Evolutionary conservation across 164 flowering plant genomes (phyloP).

Genomic region (Annona cherimola): DNA sequence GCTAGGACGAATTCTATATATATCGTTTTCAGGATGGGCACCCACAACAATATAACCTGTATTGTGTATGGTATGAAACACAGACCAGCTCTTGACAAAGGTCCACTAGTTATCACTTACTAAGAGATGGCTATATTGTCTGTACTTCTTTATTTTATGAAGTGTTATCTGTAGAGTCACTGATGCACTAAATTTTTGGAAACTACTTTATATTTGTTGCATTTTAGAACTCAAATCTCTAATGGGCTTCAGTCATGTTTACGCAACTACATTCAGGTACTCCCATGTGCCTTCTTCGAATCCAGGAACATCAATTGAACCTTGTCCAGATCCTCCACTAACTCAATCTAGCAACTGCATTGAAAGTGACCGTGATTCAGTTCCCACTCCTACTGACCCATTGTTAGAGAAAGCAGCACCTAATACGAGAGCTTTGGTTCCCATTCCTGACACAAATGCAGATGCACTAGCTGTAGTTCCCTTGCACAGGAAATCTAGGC

Average conservation of each 20-base stretch:
- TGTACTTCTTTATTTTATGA: no score
- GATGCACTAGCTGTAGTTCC: slow-evolving; percentile 65
- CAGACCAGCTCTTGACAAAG: no score
- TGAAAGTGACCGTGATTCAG: slow-evolving; percentile 72
- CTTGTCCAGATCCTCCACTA: slow-evolving; percentile 29
- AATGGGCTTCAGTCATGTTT: neutral
- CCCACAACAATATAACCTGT: neutral
- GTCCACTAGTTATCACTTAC: no score
- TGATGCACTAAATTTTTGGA: neutral
- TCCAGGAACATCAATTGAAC: slow-evolving; percentile 30
- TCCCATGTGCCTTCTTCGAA: slow-evolving; percentile 18
- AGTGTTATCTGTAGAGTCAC: neutral
- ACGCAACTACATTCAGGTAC: slow-evolving; percentile 33
- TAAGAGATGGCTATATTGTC: no score
- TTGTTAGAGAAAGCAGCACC: slow-evolving; percentile 38
- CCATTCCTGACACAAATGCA: slow-evolving; percentile 41
- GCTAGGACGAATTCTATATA: neutral
- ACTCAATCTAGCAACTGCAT: slow-evolving; percentile 30
- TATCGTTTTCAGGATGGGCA: neutral
- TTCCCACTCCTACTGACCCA: slow-evolving; percentile 48
- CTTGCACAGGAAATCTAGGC: slow-evolving; percentile 49
- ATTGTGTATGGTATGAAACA: neutral
- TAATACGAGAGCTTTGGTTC: slow-evolving; percentile 62
- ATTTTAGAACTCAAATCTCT: neutral
- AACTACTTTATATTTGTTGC: neutral